Evolutionary conservation across 441 rosid species (phyloP), one percentile per base, ranked within the genome.

Genomic region (Arabidopsis lyrata): DNA sequence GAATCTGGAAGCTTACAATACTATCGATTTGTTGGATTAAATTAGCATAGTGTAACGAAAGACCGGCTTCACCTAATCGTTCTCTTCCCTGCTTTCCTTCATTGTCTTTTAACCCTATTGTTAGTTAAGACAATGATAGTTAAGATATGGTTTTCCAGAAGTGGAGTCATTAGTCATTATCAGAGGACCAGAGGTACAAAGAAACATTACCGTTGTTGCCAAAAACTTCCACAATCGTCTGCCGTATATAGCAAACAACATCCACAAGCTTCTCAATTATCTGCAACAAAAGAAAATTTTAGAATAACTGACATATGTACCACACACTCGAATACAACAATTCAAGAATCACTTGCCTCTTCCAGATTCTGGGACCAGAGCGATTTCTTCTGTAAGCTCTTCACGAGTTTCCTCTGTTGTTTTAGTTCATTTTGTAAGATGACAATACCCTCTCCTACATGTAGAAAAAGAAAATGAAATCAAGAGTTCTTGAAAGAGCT

Each of bases 1-100:
- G 38, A 48, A 58, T 53, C 18, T 31, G 39, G 72, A 73, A 10
- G 39, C 93, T 87, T 80, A 95, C 99, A 63, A 91, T 86, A 81
- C 72, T 95, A 65, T 95, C 97, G 42, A 95, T 92, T 82, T 89
- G 97, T 67, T 86, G 88, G 72, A 95, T 86, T 52, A 95, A 42
- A 76, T 91, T 91, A 78, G 99, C 99, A 62, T 95, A 93, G 77
- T 95, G 99, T 79, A 93, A 77, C 34, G 99, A 89, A 66, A 95
- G 98, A 74, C 97, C 98, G 38, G 88, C 93, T 74, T 68, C 77
- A 53, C 99, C 99, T 63, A 95, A 84, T 68, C 85, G 85, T 66
- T 81, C 84, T 52, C 78, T 71, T 76, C 74, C 69, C 38, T 77
- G 63, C 65, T 77, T 70, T 68, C 55, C 75, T 54, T 67, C 63